Conservation (phyloP, 1,139 yeast species). For the Sugiyamaella paludigena region DNA sequence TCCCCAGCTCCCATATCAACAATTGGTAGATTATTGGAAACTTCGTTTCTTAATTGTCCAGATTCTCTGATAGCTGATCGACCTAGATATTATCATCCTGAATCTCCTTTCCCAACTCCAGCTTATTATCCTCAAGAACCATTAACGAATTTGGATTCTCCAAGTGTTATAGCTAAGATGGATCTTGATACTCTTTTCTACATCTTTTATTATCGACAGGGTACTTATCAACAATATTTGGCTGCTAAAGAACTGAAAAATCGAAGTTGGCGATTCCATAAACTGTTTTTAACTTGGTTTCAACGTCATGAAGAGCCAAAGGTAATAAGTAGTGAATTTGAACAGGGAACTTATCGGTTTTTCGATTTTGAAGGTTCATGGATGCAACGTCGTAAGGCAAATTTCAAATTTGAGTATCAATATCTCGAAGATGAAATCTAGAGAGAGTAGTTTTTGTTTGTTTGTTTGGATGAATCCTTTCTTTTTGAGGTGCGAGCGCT, state of each 20-base stretch:
- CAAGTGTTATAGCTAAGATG: constrained; percentile 59
- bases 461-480: constrained; percentile 2
- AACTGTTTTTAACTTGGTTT: constrained; percentile 80
- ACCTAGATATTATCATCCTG: constrained; percentile 79
- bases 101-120: constrained; percentile 84
- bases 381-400: constrained; percentile 77
- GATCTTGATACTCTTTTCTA: constrained; percentile 88
- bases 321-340: constrained; percentile 44
- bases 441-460: neutral
- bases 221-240: constrained; percentile 67
- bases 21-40: constrained; percentile 62
- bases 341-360: constrained; percentile 65
- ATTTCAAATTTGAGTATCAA: constrained; percentile 55
- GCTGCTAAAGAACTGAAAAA: constrained; percentile 80
- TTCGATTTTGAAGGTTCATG: constrained; percentile 91
- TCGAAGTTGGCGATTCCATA: constrained; percentile 88
- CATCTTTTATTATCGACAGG: constrained; percentile 81
- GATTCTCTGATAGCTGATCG: constrained; percentile 89
- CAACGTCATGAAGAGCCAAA: constrained; percentile 59
- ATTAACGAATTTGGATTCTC: constrained; percentile 41
- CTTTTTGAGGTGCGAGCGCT: neutral
- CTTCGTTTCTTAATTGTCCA: constrained; percentile 73
- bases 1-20: constrained; percentile 57
- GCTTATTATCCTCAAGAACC: constrained; percentile 93
- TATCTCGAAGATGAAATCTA: constrained; percentile 44